Conservation (phyloP, 2,329 filamentous ascomycete species). For the Apiospora arundinis region DNA sequence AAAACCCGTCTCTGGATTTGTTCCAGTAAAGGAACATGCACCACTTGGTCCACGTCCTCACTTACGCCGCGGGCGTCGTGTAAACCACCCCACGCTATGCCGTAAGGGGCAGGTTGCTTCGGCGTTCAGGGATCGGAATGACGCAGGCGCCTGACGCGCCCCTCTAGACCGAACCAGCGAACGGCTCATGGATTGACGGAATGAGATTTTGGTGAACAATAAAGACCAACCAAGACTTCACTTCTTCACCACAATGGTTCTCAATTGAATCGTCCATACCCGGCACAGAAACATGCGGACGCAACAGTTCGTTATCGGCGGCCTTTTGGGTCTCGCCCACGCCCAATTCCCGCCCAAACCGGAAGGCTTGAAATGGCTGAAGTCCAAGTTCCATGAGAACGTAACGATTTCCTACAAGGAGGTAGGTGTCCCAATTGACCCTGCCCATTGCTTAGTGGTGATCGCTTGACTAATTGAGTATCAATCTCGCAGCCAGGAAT, state of each 20-base stretch:
- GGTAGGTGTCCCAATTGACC: slow-evolving; percentile 24
- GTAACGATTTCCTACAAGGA: slow-evolving; percentile 67
- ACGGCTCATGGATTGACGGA: neutral
- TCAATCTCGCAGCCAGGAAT: slow-evolving; percentile 52
- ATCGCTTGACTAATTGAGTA: slow-evolving; percentile 34
- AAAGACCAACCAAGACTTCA: neutral
- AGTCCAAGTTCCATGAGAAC: slow-evolving; percentile 62
- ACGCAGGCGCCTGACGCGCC: neutral
- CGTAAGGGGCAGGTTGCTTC: neutral
- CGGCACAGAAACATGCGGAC: neutral
- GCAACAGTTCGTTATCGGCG: slow-evolving; percentile 5
- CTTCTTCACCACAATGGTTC: no score
- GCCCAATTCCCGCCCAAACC: slow-evolving; percentile 40
- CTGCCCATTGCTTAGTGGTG: neutral
- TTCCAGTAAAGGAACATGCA: neutral
- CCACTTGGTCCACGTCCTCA: neutral
- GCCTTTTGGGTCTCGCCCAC: slow-evolving; percentile 27
- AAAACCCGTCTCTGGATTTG: no score
- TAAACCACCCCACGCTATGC: neutral
- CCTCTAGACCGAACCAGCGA: neutral
- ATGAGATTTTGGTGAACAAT: neutral
- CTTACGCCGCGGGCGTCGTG: neutral
- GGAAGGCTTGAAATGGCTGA: slow-evolving; percentile 51
- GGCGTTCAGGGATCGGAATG: neutral
- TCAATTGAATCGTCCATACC: neutral